Evolutionary conservation across 202 grass and related monocot species (phyloP).

Genomic region (Miscanthus sacchariflorus): DNA sequence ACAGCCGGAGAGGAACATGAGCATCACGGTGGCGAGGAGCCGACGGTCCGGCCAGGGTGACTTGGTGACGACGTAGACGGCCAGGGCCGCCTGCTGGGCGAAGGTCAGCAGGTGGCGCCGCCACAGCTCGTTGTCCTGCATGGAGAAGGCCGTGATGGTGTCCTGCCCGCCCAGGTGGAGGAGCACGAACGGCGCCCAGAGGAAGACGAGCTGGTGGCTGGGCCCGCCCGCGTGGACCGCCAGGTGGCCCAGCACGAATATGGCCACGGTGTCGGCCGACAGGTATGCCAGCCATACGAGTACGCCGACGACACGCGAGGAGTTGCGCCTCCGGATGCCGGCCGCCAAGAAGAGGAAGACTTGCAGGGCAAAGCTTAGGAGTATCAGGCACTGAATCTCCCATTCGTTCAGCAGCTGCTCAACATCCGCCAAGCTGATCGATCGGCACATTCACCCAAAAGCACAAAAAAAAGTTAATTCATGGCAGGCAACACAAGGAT

Average conservation of each 20-base stretch:
- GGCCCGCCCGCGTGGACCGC: background rate
- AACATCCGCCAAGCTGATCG: conserved; percentile 24
- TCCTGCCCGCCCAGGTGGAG: conserved; percentile 61
- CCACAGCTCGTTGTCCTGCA: conserved; percentile 60
- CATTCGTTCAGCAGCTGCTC: conserved; percentile 38
- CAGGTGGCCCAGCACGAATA: conserved; percentile 47
- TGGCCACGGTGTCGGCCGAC: conserved; percentile 43
- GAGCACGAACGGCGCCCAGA: conserved; percentile 49
- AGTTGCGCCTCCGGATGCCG: conserved; percentile 30
- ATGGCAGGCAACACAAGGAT: too few relatives aligned
- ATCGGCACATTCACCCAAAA: background rate
- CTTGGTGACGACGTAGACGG: conserved; percentile 39
- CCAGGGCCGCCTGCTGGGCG: conserved; percentile 20
- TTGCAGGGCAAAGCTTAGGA: conserved; percentile 52
- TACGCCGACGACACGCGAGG: background rate
- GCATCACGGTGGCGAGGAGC: conserved; percentile 19
- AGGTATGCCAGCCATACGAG: conserved; percentile 51
- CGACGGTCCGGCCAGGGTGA: conserved; percentile 24
- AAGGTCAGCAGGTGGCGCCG: conserved; percentile 44
- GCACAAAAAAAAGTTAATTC: background rate
- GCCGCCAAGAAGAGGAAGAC: conserved; percentile 44
- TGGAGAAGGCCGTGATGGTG: conserved; percentile 55
- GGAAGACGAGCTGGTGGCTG: background rate
- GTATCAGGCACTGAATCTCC: conserved; percentile 46
- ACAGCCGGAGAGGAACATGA: conserved; percentile 50